Evolutionary conservation across 768 basidiomycete species (phyloP).

Genomic region (Mycena capillaripes): DNA sequence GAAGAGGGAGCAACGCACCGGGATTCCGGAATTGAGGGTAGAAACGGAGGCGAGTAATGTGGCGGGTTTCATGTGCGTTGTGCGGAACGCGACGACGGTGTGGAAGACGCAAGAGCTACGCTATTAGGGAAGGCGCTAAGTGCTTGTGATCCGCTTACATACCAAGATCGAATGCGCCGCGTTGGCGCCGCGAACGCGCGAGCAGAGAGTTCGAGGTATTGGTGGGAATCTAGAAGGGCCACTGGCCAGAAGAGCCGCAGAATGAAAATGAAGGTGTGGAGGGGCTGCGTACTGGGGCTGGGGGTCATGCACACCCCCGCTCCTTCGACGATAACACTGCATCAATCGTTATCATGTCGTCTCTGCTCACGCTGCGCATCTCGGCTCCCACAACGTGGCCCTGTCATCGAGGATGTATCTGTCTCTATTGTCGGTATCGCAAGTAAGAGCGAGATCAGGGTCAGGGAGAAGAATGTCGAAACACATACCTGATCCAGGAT

Average conservation of each 20-base stretch:
- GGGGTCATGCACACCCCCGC: background rate
- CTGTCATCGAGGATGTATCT: background rate
- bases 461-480: constrained; percentile 1
- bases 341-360: background rate
- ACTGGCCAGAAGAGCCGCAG: too few species aligned
- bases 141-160: constrained; percentile 3
- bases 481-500: too few species aligned
- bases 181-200: background rate
- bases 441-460: background rate
- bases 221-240: constrained; percentile 3
- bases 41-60: background rate
- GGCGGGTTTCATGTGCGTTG: constrained; percentile 3
- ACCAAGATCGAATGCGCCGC: constrained; percentile 5
- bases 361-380: constrained; percentile 2
- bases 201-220: background rate
- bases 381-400: background rate
- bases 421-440: background rate
- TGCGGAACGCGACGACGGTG: background rate
- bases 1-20: background rate
- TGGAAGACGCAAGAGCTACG: too few species aligned
- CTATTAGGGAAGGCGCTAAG: background rate
- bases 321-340: constrained; percentile 3
- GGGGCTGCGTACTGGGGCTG: too few species aligned
- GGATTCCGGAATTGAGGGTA: background rate
- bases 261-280: too few species aligned